Evolutionary conservation across 106 monocot species (phyloP), one percentile per base, ranked within the genome.

Genomic region (Apostasia shenzhenica): DNA sequence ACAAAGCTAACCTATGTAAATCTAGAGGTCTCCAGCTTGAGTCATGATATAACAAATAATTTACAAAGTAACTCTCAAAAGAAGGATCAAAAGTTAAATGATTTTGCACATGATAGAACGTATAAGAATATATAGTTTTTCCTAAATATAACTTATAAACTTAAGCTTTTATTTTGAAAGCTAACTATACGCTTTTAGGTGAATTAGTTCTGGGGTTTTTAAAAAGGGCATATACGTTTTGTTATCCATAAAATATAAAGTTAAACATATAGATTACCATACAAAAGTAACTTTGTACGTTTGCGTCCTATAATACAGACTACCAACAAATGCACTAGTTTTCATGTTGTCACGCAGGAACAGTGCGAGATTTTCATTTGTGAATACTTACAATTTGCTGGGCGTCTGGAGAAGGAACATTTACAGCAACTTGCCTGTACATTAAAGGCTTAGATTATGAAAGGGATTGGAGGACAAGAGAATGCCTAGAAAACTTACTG

Each of bases 401-500:
- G 40, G 84, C 77, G 55, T 89, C 86, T 55, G 92, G 89, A 54
- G 67, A 59, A 14, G 92, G 89, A 44, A 97, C 76, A 79, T 97
- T 97, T 10, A 73, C 73, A 78, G 95, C 92, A 12, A 87, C 74
- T 76, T 97, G 92, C 82, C 95, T 97, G 80, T 53, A 53, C 59
- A 51, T 68, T 26, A 58, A 60, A 59, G n/a, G 12, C 51, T 61
- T 44, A 53, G 12, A 41, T 9, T 55, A 45, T 76, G 54, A 67
- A 44, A 69, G 3, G 39, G 14, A 40, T 63, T 49, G n/a, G 3
- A 48, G 12, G 1, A 4, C 59, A 5, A 1, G 39, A 48, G 41
- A 26, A 26, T 26, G 3, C 47, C 59, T 10, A 1, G 39, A 48
- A 14, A 12, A 85, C 90, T 84, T 83, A 94, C 94, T 94, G 94